These are phyloP conservation scores for Noccaea caerulescens DNA, from an alignment of 345 rosid genomes.

Conservation along the genomic window DNA sequence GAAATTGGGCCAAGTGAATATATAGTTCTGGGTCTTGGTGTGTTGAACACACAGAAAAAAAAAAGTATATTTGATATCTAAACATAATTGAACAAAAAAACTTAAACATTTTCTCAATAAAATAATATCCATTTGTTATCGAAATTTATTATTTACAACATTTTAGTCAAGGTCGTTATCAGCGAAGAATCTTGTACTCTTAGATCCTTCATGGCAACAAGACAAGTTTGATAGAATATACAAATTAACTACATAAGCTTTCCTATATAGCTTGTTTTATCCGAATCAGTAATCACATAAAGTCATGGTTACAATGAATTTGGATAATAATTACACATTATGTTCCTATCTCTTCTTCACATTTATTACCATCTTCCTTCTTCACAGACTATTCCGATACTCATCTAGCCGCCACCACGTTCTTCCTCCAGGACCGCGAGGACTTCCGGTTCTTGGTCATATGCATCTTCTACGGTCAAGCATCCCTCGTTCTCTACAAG, in stretches of 20 bases:
- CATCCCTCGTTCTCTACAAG: slow-evolving; percentile 56
- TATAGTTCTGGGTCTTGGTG: too few species aligned
- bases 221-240: slow-evolving; percentile 17
- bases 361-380: slow-evolving; percentile 24
- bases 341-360: slow-evolving; percentile 31
- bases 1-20: too few species aligned
- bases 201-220: slow-evolving; percentile 37
- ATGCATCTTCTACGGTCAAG: slow-evolving; percentile 61
- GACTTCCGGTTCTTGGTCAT: slow-evolving; percentile 72
- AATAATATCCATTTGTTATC: too few species aligned
- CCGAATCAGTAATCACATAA: background rate
- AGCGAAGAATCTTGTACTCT: slow-evolving; percentile 20
- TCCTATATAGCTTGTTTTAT: background rate
- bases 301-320: background rate
- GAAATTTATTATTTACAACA: too few species aligned
- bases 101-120: too few species aligned
- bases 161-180: background rate
- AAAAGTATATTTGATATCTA: too few species aligned
- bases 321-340: slow-evolving; percentile 1
- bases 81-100: too few species aligned
- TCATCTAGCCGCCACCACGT: background rate
- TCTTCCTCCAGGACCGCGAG: slow-evolving; percentile 63
- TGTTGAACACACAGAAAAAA: too few species aligned
- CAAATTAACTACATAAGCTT: background rate
- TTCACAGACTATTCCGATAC: slow-evolving; percentile 20